These are phyloP conservation scores for Populus hybrid DNA, from an alignment of 441 rosid genomes.

Conservation along the genomic window DNA sequence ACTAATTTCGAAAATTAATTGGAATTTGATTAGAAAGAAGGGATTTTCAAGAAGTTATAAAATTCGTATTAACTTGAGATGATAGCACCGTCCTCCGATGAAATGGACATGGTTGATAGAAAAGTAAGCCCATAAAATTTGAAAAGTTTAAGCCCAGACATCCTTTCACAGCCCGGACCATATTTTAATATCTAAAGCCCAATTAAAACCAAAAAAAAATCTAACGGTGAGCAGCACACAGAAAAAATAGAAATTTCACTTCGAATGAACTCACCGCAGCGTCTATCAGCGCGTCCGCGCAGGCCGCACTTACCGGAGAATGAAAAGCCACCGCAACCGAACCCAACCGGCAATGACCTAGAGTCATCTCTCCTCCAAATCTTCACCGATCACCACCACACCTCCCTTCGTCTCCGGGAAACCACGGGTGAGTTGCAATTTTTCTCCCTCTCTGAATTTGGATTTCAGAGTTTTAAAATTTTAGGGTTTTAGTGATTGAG, in stretches of 20 bases:
- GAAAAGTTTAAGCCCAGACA: not conserved
- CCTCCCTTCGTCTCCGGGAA: constrained; percentile 56
- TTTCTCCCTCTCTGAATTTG: not conserved
- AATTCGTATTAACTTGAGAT: not conserved
- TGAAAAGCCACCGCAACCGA: constrained; percentile 32
- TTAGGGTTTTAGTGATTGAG: not conserved
- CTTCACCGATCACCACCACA: constrained; percentile 50
- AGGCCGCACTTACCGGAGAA: constrained; percentile 21
- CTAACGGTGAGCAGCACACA: not conserved
- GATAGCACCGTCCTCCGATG: not conserved
- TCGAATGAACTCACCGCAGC: constrained; percentile 39
- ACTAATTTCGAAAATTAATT: no score
- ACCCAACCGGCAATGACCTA: constrained; percentile 29
- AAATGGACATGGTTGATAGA: not conserved
- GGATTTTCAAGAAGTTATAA: not conserved
- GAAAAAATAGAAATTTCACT: not conserved
- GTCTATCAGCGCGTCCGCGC: constrained; percentile 42
- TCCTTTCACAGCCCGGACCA: not conserved
- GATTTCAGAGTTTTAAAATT: not conserved
- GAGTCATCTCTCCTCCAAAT: constrained; percentile 65
- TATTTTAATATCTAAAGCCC: not conserved
- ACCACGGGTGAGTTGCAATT: constrained; percentile 36
- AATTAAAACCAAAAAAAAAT: no score
- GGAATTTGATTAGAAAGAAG: not conserved
- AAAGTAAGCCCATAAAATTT: not conserved